Evolutionary conservation across 2,329 filamentous ascomycete genomes (phyloP).

Genomic region (Beauveria caledonica): DNA sequence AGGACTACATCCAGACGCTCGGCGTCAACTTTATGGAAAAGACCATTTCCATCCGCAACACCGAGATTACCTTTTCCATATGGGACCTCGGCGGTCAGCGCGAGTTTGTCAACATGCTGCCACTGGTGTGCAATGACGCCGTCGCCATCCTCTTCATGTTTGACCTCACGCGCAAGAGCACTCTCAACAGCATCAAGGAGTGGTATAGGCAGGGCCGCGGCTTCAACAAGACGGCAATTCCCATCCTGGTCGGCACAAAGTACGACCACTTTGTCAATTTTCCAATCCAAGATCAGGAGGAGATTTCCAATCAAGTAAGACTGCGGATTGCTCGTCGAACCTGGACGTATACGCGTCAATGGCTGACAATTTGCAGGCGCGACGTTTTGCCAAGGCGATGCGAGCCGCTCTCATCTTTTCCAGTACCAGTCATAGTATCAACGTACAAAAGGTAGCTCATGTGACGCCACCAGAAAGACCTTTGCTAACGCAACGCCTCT

Average conservation of each 20-base stretch:
- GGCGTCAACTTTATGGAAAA: slow-evolving; percentile 99
- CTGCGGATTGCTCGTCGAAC: neutral
- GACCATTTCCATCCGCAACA: slow-evolving; percentile 98
- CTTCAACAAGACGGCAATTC: slow-evolving; percentile 99
- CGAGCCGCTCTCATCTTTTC: slow-evolving; percentile 95
- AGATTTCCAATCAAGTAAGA: slow-evolving; percentile 87
- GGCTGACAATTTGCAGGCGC: slow-evolving; percentile 51
- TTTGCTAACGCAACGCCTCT: slow-evolving; percentile 5
- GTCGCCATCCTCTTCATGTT: slow-evolving; percentile 99
- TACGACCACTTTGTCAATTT: slow-evolving; percentile 99
- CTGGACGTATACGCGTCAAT: neutral
- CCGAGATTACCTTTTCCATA: slow-evolving; percentile 98
- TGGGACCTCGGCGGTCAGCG: slow-evolving; percentile 97
- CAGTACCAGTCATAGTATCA: slow-evolving; percentile 98
- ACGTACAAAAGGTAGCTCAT: slow-evolving; percentile 80
- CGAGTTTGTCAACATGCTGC: slow-evolving; percentile 99
- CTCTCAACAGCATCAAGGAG: slow-evolving; percentile 97
- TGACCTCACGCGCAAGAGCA: slow-evolving; percentile 94
- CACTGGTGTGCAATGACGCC: slow-evolving; percentile 97
- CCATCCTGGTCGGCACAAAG: slow-evolving; percentile 93
- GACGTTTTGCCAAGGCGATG: slow-evolving; percentile 97
- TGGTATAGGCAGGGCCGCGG: slow-evolving; percentile 97
- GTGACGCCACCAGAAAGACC: neutral
- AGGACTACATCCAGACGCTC: slow-evolving; percentile 98
- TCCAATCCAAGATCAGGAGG: slow-evolving; percentile 91